Conservation (phyloP, 2,329 filamentous ascomycete genomes). For the Clarireedia monteithiana region DNA sequence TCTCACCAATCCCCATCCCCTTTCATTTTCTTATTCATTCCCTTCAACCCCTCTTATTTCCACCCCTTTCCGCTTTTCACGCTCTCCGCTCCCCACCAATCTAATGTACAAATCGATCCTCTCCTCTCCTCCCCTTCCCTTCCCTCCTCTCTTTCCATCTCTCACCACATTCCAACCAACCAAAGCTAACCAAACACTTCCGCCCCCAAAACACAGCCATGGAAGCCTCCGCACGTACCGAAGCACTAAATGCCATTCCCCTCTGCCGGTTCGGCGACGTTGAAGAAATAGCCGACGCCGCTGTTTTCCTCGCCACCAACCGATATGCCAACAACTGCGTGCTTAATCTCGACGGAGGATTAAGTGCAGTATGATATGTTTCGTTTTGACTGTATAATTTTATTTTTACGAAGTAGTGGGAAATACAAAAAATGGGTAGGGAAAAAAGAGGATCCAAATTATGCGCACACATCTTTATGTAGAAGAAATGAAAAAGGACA, state of each 20-base stretch:
- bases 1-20: background rate
- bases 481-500: background rate
- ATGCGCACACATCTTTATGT: background rate
- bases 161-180: slow-evolving; percentile 16
- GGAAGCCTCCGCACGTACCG: slow-evolving; percentile 29
- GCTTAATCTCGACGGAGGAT: slow-evolving; percentile 76
- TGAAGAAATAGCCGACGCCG: slow-evolving; percentile 74
- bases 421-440: background rate
- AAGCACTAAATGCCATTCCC: slow-evolving; percentile 49
- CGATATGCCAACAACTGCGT: slow-evolving; percentile 81
- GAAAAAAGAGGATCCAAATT: background rate
- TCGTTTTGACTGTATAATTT: background rate
- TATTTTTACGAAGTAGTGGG: background rate
- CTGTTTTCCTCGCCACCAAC: slow-evolving; percentile 68
- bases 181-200: slow-evolving; percentile 27
- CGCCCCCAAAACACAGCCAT: slow-evolving; percentile 32
- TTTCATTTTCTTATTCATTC: background rate
- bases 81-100: too few relatives aligned
- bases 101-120: background rate
- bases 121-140: background rate
- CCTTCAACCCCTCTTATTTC: background rate
- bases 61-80: background rate
- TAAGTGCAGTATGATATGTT: slow-evolving; percentile 55
- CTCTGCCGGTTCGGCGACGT: slow-evolving; percentile 56
- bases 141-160: background rate